Conservation (phyloP, 75 land plant species). For the Sequoiadendron giganteum region DNA sequence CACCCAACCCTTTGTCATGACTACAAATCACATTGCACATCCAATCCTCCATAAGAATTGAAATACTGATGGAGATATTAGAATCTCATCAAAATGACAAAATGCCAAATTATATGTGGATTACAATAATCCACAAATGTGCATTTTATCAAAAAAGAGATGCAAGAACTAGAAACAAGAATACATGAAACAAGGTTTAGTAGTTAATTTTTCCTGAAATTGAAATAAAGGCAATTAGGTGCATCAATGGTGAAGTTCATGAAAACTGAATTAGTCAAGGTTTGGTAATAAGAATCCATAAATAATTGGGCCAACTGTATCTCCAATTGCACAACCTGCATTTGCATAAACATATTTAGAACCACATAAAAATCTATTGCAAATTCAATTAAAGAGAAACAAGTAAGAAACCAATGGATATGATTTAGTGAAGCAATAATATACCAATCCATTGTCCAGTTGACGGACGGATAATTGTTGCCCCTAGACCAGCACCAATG, state of each 20-base stretch:
- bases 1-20: neutral
- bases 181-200: neutral
- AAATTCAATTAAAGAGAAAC: slow-evolving; percentile 1
- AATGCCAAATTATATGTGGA: neutral
- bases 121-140: slow-evolving; percentile 7
- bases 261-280: neutral
- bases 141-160: neutral
- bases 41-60: neutral
- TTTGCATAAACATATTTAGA: neutral
- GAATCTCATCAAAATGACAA: neutral
- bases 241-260: slow-evolving; percentile 3
- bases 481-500: slow-evolving; percentile 92
- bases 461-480: slow-evolving; percentile 69
- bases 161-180: neutral
- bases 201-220: neutral
- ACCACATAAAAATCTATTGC: neutral
- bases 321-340: slow-evolving; percentile 63
- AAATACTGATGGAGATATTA: neutral
- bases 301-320: slow-evolving; percentile 43
- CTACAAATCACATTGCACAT: neutral
- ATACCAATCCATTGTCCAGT: slow-evolving; percentile 95
- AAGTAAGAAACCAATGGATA: neutral
- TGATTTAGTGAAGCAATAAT: neutral
- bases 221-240: neutral
- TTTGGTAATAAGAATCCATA: neutral